Evolutionary conservation across 1,284 basidiomycete species (phyloP), one percentile per base, ranked within the genome.

Genomic region (Rhodotorula sp.): DNA sequence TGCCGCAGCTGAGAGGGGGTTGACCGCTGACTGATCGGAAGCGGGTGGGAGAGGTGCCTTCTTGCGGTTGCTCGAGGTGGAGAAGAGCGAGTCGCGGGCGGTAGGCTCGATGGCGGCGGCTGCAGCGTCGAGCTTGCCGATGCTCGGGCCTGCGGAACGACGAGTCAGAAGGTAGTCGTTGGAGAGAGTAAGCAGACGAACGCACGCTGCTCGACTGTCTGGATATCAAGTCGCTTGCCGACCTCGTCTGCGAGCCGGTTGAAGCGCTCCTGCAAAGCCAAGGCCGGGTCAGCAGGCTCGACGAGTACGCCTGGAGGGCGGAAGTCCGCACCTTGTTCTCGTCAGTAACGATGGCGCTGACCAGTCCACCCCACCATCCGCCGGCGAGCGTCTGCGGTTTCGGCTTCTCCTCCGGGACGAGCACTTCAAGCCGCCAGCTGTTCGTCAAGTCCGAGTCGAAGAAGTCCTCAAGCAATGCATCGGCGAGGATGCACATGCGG

Each of bases 401-500:
- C 9, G 73, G 73, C 52, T 76, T 26, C 85, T 83, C 40, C 83
- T 86, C 80, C 85, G 88, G 56, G 83, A 87, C 67, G 28, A 90
- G 84, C 16, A 85, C 83, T 69, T 91, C 88, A 30, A 97, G 84
- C 74, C 87, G 85, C 87, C 96, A 97, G 2, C 92, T 93, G 0
- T 85, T 86, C 0, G 90, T 87, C 68, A 97, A 83, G 78, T 96
- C 94, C 1, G 88, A 86, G 76, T 93, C 92, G 78, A 96, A 97
- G 84, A 97, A 97, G 2, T 89, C 89, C 79, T 97, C 94, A 18
- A 97, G 85, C 28, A 97, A 85, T 79, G 96, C 93, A 75, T 97
- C 94, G 2, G 94, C 93, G 13, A 97, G 84, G 7, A 97, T 90
- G 54, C 96, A 94, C 94, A 97, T 97, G 20, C 94, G 88, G 86